Evolutionary conservation across 352 stramenopile species (phyloP).

Genomic region (Phytophthora brassicae): DNA sequence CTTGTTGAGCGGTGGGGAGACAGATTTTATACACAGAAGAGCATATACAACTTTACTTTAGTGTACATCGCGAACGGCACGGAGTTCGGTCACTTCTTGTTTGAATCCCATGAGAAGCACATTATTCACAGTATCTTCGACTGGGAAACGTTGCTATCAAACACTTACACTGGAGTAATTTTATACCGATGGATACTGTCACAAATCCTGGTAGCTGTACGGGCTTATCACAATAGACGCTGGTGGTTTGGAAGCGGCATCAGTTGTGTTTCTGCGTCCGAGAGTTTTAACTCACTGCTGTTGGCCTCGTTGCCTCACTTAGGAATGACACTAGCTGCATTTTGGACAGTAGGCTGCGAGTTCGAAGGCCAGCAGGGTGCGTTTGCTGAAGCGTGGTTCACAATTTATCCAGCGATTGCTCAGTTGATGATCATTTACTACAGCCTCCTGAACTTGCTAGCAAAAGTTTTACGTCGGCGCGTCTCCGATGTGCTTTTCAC

Average conservation of each 20-base stretch:
- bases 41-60: neutral
- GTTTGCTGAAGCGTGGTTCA: slow-evolving; percentile 35
- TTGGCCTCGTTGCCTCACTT: neutral
- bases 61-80: slow-evolving; percentile 12
- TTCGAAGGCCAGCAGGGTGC: slow-evolving; percentile 38
- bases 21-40: neutral
- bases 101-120: neutral
- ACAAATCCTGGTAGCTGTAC: neutral
- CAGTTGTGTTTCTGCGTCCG: neutral
- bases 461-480: slow-evolving; percentile 25
- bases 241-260: neutral
- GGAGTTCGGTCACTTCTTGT: slow-evolving; percentile 6
- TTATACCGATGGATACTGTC: neutral
- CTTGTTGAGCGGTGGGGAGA: neutral
- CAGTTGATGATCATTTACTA: slow-evolving; percentile 16
- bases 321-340: slow-evolving; percentile 6
- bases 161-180: neutral
- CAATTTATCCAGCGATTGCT: slow-evolving; percentile 19
- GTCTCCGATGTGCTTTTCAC: slow-evolving; percentile 33
- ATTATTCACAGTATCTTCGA: slow-evolving; percentile 1
- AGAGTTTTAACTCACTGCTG: neutral
- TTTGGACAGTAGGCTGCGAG: slow-evolving; percentile 23
- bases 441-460: slow-evolving; percentile 33
- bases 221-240: neutral
- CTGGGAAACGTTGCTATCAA: slow-evolving; percentile 9